Evolutionary conservation across 768 basidiomycete genomes (phyloP).

Genomic region (Phlebiopsis flavidoalba): DNA sequence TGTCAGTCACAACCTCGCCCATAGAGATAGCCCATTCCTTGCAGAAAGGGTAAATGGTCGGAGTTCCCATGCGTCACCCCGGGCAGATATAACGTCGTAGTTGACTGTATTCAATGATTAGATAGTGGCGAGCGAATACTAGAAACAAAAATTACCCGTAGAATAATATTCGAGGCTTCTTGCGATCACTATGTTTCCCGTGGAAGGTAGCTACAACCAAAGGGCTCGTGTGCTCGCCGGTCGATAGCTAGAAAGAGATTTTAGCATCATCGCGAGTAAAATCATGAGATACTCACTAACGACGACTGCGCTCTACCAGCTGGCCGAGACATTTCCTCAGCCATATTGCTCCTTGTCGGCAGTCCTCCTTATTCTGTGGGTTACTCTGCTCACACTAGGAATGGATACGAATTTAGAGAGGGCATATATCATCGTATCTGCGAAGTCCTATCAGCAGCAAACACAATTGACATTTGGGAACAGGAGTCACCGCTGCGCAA

Average conservation of each 20-base stretch:
- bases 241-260: slow-evolving; percentile 52
- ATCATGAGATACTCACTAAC: slow-evolving; percentile 42
- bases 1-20: slow-evolving; percentile 90
- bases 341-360: slow-evolving; percentile 92
- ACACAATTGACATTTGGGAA: slow-evolving; percentile 7
- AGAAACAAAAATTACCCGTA: slow-evolving; percentile 59
- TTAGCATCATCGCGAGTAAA: not conserved
- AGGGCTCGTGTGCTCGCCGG: slow-evolving; percentile 74
- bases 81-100: slow-evolving; percentile 94
- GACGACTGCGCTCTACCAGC: slow-evolving; percentile 79
- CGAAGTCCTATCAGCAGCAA: not conserved
- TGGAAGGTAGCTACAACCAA: slow-evolving; percentile 86
- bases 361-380: slow-evolving; percentile 70
- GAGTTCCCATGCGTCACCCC: slow-evolving; percentile 69
- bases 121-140: not conserved
- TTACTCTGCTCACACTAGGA: slow-evolving; percentile 77
- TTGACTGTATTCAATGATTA: slow-evolving; percentile 46
- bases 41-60: slow-evolving; percentile 77
- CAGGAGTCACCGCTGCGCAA: slow-evolving; percentile 10
- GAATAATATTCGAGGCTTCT: slow-evolving; percentile 75
- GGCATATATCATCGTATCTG: slow-evolving; percentile 74
- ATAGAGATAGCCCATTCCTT: slow-evolving; percentile 83
- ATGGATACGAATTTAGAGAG: slow-evolving; percentile 84
- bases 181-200: slow-evolving; percentile 52
- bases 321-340: slow-evolving; percentile 83